A percentile compares a stretch with the other conserved stretches of the same genome.
phyloP scores from a whole-genome alignment of 176 grass and related monocot species.

The Guadua angustifolia region DNA sequence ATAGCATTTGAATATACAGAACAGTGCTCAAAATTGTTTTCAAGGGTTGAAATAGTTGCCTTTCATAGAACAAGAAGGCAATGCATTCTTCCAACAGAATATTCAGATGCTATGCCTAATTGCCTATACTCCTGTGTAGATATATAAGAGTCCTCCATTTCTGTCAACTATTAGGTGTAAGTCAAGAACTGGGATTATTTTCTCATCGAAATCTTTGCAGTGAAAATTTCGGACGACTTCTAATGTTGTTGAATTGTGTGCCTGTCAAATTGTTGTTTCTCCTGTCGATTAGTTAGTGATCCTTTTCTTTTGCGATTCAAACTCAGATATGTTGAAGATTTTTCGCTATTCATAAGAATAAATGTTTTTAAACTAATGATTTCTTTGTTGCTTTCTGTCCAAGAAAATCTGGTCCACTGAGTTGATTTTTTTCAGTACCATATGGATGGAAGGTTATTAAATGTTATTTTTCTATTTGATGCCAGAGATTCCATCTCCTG shows the following conservation, averaged over 20 bases:
- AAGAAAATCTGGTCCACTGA: constrained; percentile 25
- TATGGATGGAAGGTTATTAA: constrained; percentile 35
- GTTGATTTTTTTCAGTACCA: constrained; percentile 29
- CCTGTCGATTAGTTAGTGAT: constrained; percentile 28
- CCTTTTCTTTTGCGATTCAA: constrained; percentile 23
- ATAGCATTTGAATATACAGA: constrained; percentile 40
- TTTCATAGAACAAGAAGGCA: neutral
- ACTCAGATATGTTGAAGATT: constrained; percentile 20
- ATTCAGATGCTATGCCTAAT: neutral
- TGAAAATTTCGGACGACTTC: neutral
- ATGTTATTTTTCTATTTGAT: constrained; percentile 41
- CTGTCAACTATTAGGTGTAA: constrained; percentile 11
- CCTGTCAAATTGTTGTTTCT: constrained; percentile 26
- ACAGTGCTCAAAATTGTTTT: constrained; percentile 4
- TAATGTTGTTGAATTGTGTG: constrained; percentile 25
- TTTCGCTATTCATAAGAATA: constrained; percentile 29
- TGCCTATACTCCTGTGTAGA: constrained; percentile 28
- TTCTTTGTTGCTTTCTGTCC: neutral
- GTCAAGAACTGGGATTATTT: constrained; percentile 1
- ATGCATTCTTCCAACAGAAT: neutral
- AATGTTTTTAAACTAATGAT: constrained; percentile 4
- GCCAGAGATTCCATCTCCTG: constrained; percentile 74
- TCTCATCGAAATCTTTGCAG: constrained; percentile 4
- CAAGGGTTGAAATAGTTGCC: constrained; percentile 8
- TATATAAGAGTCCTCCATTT: constrained; percentile 23